These are phyloP conservation scores for Malus sieversii DNA, from an alignment of 306 rosid species.

Conservation along the genomic window DNA sequence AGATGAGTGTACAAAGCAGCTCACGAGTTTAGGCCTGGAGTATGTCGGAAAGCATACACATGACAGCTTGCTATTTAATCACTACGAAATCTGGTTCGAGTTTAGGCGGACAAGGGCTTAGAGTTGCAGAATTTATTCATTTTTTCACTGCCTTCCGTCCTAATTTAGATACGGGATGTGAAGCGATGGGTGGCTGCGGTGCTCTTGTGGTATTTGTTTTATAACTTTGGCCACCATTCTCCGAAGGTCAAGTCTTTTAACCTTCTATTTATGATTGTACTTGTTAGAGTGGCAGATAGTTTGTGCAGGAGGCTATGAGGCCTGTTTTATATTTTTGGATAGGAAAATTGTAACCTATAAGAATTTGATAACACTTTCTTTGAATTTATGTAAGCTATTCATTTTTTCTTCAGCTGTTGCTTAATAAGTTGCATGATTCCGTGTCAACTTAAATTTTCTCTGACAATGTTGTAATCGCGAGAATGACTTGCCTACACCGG, in stretches of 20 bases:
- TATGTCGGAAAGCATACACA: conserved; percentile 74
- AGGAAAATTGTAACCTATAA: conserved; percentile 12
- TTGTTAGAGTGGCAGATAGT: conserved; percentile 11
- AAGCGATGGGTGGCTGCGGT: conserved; percentile 12
- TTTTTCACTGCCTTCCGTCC: neutral
- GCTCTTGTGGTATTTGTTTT: conserved; percentile 10
- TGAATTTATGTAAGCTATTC: neutral
- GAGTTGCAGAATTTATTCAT: neutral
- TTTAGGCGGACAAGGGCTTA: conserved; percentile 54
- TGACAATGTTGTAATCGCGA: neutral
- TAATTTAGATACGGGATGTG: conserved; percentile 5
- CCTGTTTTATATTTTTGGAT: conserved; percentile 2
- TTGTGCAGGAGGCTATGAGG: conserved; percentile 12
- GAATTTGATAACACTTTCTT: conserved; percentile 1
- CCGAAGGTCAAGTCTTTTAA: neutral
- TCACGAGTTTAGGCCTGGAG: conserved; percentile 66
- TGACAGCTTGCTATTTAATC: conserved; percentile 82
- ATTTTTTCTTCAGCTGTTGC: neutral
- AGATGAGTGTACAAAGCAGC: conserved; percentile 69
- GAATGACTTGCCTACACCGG: no score
- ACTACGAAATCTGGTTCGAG: conserved; percentile 86
- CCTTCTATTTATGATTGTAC: conserved; percentile 11
- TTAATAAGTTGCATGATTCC: neutral
- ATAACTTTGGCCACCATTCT: conserved; percentile 7
- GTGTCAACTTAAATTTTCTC: neutral